A percentile compares a stretch with the other conserved stretches of the same genome.
phyloP scores from a whole-genome alignment of 106 monocot genomes.

The Platanthera zijinensis region DNA sequence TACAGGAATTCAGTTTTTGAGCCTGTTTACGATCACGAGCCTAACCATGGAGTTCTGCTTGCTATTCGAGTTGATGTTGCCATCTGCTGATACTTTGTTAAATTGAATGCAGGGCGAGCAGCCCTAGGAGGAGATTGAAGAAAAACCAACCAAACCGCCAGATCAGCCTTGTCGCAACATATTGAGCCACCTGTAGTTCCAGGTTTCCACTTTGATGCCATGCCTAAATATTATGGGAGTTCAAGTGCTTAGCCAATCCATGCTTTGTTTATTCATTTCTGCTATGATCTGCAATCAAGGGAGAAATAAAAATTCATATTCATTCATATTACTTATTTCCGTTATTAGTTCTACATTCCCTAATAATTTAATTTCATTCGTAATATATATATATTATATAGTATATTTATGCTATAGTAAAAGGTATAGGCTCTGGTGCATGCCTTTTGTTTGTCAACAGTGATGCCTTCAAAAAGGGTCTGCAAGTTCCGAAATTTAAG shows the following conservation, averaged over 20 bases:
- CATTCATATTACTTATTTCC: no score
- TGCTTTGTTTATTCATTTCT: background rate
- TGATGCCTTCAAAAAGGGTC: no score
- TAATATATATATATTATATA: no score
- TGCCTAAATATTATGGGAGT: background rate
- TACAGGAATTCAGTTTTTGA: no score
- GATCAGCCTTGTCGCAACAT: constrained; percentile 13
- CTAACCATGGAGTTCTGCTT: background rate
- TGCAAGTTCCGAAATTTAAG: no score
- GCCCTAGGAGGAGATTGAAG: constrained; percentile 56
- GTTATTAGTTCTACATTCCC: no score
- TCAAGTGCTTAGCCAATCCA: background rate
- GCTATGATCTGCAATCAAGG: background rate
- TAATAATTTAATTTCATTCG: no score
- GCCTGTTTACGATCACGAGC: no score
- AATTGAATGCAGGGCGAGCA: constrained; percentile 45
- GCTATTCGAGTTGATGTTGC: background rate
- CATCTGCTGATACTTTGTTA: background rate
- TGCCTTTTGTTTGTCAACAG: no score
- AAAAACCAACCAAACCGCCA: constrained; percentile 27
- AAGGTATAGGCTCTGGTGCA: no score
- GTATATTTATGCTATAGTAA: no score
- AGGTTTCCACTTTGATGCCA: background rate
- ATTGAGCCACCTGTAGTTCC: constrained; percentile 10
- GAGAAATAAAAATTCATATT: background rate